Evolutionary conservation across 768 basidiomycete genomes (phyloP).

Genomic region (Fomitopsis serialis): DNA sequence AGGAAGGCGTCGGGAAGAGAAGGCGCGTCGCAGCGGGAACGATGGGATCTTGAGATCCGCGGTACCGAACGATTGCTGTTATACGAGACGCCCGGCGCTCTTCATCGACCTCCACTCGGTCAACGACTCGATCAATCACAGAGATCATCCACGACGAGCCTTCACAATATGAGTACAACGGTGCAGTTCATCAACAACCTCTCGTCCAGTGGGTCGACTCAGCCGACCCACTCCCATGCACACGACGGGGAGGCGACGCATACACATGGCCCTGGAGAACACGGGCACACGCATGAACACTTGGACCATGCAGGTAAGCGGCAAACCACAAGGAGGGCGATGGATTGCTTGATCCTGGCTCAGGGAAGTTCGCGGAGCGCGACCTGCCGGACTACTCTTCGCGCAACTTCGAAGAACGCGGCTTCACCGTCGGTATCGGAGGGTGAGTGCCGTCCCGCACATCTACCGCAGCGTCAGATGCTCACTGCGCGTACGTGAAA

Average conservation of each 20-base stretch:
- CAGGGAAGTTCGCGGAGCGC: constrained; percentile 88
- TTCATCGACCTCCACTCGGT: neutral
- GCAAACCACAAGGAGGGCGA: neutral
- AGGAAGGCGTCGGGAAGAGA: too few relatives aligned
- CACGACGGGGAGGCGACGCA: constrained; percentile 48
- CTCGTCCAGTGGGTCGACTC: constrained; percentile 26
- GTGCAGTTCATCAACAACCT: constrained; percentile 77
- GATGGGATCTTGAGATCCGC: too few relatives aligned
- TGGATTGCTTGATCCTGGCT: neutral
- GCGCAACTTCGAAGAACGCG: constrained; percentile 87
- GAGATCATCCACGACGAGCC: neutral
- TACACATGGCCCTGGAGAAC: constrained; percentile 58
- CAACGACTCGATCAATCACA: neutral
- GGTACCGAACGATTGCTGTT: too few relatives aligned
- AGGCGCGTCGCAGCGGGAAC: too few relatives aligned
- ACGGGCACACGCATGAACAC: constrained; percentile 94
- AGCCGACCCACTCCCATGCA: constrained; percentile 37
- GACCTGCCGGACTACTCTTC: constrained; percentile 85
- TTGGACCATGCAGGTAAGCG: constrained; percentile 76
- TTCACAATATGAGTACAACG: constrained; percentile 12
- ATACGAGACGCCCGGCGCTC: too few relatives aligned
- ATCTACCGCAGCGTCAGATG: neutral
- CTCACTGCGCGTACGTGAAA: constrained; percentile 32
- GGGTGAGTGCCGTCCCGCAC: constrained; percentile 52
- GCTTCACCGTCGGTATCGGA: constrained; percentile 97